Percentiles rank a stretch among this genome's conserved stretches.
These are phyloP conservation scores for Naegleria gruberi DNA, from an alignment of 208 protist species.

Conservation along the genomic window DNA sequence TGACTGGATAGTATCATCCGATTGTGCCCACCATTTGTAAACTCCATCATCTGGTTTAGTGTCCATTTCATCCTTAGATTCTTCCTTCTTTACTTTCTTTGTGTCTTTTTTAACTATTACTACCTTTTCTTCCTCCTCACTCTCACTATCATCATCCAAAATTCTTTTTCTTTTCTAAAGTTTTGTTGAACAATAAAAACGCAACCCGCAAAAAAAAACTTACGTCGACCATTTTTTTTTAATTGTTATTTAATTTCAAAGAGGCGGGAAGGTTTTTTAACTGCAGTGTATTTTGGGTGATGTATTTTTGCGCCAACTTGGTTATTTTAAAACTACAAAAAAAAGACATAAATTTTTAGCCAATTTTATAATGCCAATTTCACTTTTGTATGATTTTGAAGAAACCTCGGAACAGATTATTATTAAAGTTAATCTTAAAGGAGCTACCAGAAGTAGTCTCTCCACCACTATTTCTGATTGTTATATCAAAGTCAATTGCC, in stretches of 20 bases:
- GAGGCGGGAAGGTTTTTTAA: too few relatives aligned
- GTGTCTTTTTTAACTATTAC: conserved; percentile 15
- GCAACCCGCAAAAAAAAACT: too few relatives aligned
- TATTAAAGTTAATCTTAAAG: background rate
- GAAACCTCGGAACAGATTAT: background rate
- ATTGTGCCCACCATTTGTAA: conserved; percentile 30
- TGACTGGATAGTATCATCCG: conserved; percentile 25
- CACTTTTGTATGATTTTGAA: background rate
- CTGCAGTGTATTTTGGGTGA: too few relatives aligned
- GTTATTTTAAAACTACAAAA: too few relatives aligned
- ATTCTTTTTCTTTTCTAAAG: conserved; percentile 15
- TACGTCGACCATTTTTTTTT: too few relatives aligned
- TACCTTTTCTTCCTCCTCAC: conserved; percentile 19
- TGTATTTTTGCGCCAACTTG: too few relatives aligned
- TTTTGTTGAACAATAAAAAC: background rate
- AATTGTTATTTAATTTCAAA: too few relatives aligned
- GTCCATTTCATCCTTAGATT: background rate
- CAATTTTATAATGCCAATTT: background rate
- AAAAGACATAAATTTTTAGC: too few relatives aligned
- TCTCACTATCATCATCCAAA: conserved; percentile 8
- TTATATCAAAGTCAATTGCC: background rate
- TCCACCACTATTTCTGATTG: background rate
- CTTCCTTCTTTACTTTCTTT: conserved; percentile 28
- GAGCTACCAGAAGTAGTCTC: background rate
- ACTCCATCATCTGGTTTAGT: background rate